phyloP scores from a whole-genome alignment of 306 rosid genomes.

The Casuarina glauca region DNA sequence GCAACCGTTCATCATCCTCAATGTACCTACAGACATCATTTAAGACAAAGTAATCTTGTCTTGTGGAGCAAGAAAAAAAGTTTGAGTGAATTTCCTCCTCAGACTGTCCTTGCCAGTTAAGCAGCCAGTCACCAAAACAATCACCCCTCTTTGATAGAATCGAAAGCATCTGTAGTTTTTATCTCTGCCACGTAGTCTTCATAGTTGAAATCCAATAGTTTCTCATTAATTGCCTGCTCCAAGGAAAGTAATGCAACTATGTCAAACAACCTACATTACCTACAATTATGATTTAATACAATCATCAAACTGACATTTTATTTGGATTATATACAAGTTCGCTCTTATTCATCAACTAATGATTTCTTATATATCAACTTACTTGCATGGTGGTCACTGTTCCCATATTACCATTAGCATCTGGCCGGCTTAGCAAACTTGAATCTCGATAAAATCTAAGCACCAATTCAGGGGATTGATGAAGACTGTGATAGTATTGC shows the following conservation, averaged over 20 bases:
- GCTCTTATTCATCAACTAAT: background rate
- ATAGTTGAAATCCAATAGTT: conserved; percentile 73
- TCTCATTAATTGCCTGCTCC: conserved; percentile 86
- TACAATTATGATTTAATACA: background rate
- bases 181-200: conserved; percentile 90
- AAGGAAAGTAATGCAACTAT: conserved; percentile 8
- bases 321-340: too few species aligned
- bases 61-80: conserved; percentile 97
- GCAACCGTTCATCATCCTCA: conserved; percentile 60
- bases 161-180: conserved; percentile 94
- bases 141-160: conserved; percentile 77
- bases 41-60: conserved; percentile 87
- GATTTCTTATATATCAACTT: conserved; percentile 19
- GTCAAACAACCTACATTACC: background rate
- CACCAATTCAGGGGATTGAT: conserved; percentile 85
- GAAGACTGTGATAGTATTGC: conserved; percentile 91
- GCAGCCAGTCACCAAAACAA: conserved; percentile 94
- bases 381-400: conserved; percentile 78
- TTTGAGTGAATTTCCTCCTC: conserved; percentile 80
- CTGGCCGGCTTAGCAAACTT: conserved; percentile 80
- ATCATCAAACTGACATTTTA: background rate
- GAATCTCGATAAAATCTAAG: conserved; percentile 85
- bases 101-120: conserved; percentile 87
- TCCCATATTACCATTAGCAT: conserved; percentile 62
- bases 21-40: conserved; percentile 89